Conservation (phyloP, 257 asterid species). For the Solanum pimpinellifolium region DNA sequence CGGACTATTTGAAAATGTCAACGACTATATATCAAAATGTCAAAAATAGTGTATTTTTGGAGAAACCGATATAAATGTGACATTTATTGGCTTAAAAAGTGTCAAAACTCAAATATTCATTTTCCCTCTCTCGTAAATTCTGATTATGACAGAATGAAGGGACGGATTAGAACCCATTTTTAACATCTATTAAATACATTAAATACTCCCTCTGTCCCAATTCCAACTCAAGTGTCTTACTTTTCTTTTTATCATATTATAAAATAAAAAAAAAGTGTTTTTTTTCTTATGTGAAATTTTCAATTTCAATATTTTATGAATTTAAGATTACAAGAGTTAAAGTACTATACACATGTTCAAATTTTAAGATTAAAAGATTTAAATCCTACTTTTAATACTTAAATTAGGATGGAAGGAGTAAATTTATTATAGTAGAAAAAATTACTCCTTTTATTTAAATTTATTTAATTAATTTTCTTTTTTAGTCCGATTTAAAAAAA, state of each 20-base stretch:
- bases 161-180: background rate
- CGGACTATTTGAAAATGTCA: too few relatives aligned
- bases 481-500: rapidly evolving
- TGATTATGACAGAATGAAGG: background rate
- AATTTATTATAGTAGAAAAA: too few relatives aligned
- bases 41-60: too few relatives aligned
- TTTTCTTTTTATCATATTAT: background rate
- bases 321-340: background rate
- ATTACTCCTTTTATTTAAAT: background rate
- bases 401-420: background rate
- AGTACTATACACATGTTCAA: background rate
- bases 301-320: too few relatives aligned
- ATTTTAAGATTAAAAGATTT: background rate
- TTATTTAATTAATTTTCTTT: too few relatives aligned
- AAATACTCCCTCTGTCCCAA: background rate
- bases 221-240: too few relatives aligned
- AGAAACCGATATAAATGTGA: too few relatives aligned
- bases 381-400: background rate
- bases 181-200: background rate
- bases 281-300: rapidly evolving
- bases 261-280: too few relatives aligned
- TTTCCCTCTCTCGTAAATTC: background rate
- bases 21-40: rapidly evolving
- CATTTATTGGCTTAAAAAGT: background rate
- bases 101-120: background rate